phyloP scores from a whole-genome alignment of 2,329 filamentous ascomycete genomes.

The Penicillium frequentans region DNA sequence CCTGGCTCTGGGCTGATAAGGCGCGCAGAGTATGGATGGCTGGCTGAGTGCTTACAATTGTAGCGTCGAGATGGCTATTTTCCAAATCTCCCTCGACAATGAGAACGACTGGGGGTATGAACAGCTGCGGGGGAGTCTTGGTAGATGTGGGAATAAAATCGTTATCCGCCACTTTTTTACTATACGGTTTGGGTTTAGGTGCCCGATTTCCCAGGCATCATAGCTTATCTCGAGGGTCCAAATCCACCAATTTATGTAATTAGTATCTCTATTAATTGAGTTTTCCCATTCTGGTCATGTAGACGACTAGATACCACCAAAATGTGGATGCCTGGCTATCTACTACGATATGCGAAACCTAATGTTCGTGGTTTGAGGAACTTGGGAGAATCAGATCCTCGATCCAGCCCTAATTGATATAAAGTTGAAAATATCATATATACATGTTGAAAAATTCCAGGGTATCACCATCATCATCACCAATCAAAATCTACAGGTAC shows the following conservation, averaged over 20 bases:
- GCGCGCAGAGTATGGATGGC: not conserved
- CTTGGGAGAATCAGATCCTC: not conserved
- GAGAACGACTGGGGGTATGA: not conserved
- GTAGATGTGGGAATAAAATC: not conserved
- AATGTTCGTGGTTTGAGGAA: not conserved
- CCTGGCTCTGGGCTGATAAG: not conserved
- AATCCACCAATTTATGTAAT: no score
- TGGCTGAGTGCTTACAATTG: not conserved
- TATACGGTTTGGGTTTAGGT: no score
- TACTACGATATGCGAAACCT: no score
- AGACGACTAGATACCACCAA: no score
- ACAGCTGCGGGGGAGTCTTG: not conserved
- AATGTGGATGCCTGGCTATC: no score
- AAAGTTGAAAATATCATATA: constrained; percentile 15
- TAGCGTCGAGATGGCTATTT: constrained; percentile 1
- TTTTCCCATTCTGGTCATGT: no score
- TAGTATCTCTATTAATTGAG: no score
- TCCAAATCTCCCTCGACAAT: not conserved
- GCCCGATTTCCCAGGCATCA: constrained; percentile 11
- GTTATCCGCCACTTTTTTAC: no score
- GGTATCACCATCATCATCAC: constrained; percentile 17
- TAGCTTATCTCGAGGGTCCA: not conserved
- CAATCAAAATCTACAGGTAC: constrained; percentile 16
- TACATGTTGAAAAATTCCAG: constrained; percentile 21
- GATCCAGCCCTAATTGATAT: constrained; percentile 1